Percentiles rank a stretch among this genome's conserved stretches.
These are phyloP conservation scores for Talaromyces marneffei DNA, from an alignment of 2,329 filamentous ascomycete genomes.

Conservation along the genomic window DNA sequence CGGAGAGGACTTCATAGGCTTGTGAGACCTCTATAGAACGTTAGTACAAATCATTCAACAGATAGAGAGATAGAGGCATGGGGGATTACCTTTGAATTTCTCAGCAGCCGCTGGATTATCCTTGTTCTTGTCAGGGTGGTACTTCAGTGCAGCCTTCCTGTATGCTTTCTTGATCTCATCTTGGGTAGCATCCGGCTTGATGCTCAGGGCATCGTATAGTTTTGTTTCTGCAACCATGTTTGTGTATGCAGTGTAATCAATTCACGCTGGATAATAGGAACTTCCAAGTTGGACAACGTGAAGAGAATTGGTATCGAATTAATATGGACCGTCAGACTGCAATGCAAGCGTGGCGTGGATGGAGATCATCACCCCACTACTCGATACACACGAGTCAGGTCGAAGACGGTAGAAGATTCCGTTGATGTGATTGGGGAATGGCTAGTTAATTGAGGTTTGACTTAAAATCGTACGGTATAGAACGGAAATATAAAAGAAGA, in stretches of 20 bases:
- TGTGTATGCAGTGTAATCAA: conserved; percentile 25
- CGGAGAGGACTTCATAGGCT: conserved; percentile 95
- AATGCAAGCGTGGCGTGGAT: background rate
- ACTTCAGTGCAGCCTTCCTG: conserved; percentile 79
- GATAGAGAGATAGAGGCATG: background rate
- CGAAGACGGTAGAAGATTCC: conserved; percentile 35
- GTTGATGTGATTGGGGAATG: conserved; percentile 8
- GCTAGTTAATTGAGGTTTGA: background rate
- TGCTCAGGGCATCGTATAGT: conserved; percentile 78
- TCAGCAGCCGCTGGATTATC: conserved; percentile 78
- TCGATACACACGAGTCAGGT: conserved; percentile 8
- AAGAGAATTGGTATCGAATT: background rate
- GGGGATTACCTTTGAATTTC: conserved; percentile 73
- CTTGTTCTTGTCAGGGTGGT: conserved; percentile 97
- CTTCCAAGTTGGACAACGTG: too few relatives aligned
- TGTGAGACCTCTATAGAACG: conserved; percentile 69
- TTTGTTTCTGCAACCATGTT: conserved; percentile 93
- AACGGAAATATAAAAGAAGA: too few relatives aligned
- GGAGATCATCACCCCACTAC: conserved; percentile 6
- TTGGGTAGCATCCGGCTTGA: conserved; percentile 74
- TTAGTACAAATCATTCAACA: conserved; percentile 13
- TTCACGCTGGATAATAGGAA: background rate
- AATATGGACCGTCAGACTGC: background rate
- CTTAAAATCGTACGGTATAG: background rate
- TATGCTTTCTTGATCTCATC: conserved; percentile 95